A percentile compares a stretch with the other conserved stretches of the same genome.
Evolutionary conservation across 2,329 filamentous ascomycete genomes (phyloP).

Genomic region (Ascochyta koolunga): DNA sequence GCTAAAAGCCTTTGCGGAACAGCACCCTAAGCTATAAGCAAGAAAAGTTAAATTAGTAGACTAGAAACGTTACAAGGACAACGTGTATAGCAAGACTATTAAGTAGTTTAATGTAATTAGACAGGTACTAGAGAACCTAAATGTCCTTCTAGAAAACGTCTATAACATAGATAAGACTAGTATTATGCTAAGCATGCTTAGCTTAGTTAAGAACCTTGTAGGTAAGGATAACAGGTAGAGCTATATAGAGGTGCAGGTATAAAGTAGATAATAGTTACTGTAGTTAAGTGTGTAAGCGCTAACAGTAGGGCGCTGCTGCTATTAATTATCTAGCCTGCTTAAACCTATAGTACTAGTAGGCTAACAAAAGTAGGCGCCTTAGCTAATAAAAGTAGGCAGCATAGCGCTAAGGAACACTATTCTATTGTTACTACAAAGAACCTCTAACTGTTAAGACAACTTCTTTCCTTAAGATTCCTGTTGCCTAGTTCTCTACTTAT

Average conservation of each 20-base stretch:
- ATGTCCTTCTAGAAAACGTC: neutral
- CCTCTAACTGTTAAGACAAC: neutral
- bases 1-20: neutral
- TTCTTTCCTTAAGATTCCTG: neutral
- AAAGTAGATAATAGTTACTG: too few relatives aligned
- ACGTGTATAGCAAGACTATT: neutral
- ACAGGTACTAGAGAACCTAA: neutral
- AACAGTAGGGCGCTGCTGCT: too few relatives aligned
- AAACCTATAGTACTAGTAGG: too few relatives aligned
- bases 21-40: neutral
- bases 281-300: too few relatives aligned
- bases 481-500: conserved; percentile 20
- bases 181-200: too few relatives aligned
- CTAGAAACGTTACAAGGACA: neutral
- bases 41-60: neutral
- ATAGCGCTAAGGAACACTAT: neutral
- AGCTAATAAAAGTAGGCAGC: too few relatives aligned
- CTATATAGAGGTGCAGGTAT: too few relatives aligned
- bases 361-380: too few relatives aligned
- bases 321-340: too few relatives aligned
- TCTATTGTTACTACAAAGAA: neutral
- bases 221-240: too few relatives aligned
- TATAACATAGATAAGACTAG: too few relatives aligned
- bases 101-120: neutral
- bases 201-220: too few relatives aligned